Evolutionary conservation across 805 yeast genomes (phyloP).

Genomic region (Candida adriatica): DNA sequence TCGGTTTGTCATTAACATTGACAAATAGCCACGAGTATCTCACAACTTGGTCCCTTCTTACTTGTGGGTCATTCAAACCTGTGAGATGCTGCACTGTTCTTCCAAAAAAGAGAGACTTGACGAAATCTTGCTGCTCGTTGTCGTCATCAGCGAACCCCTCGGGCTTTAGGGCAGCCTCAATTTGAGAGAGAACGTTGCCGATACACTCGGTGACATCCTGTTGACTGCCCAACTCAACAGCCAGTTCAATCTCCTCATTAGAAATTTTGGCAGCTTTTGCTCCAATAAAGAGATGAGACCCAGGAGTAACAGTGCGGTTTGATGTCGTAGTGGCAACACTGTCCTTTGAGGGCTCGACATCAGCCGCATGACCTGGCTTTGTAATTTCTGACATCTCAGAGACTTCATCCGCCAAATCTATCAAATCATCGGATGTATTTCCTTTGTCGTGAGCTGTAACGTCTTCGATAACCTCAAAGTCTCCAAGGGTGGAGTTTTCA

Average conservation of each 20-base stretch:
- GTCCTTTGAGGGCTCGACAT: background rate
- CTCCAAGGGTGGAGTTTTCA: background rate
- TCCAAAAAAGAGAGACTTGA: conserved; percentile 80
- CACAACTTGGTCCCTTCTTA: conserved; percentile 46
- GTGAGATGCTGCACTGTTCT: conserved; percentile 55
- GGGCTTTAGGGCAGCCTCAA: conserved; percentile 83
- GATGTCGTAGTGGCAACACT: background rate
- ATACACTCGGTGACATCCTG: conserved; percentile 98
- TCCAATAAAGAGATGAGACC: background rate
- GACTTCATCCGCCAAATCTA: conserved; percentile 3
- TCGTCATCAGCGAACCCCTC: conserved; percentile 47
- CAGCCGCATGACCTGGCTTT: background rate
- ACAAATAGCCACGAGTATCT: conserved; percentile 77
- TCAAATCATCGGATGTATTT: conserved; percentile 1
- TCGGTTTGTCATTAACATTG: conserved; percentile 83
- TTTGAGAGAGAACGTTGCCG: conserved; percentile 84
- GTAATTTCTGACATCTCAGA: background rate
- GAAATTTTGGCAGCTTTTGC: conserved; percentile 26
- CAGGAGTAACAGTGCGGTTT: background rate
- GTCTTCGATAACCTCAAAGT: background rate
- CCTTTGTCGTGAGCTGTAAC: background rate
- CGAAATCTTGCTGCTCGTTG: conserved; percentile 69
- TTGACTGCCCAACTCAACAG: conserved; percentile 80
- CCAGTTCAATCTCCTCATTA: conserved; percentile 63
- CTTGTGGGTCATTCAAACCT: conserved; percentile 8